A percentile compares a stretch with the other conserved stretches of the same genome.
phyloP scores from a whole-genome alignment of 1,284 basidiomycete species.

The Volvariella surrecta region DNA sequence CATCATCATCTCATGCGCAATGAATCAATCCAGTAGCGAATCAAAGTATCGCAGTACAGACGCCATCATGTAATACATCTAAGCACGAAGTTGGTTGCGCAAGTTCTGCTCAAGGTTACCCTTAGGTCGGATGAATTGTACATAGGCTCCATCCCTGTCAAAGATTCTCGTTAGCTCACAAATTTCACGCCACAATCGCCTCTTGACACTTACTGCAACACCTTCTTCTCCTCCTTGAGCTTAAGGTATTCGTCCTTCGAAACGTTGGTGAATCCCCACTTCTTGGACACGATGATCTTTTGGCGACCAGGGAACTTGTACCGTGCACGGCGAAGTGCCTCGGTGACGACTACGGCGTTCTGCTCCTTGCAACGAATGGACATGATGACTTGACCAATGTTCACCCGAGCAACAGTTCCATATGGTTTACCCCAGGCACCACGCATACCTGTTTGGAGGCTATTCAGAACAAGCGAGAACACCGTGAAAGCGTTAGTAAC shows the following conservation, averaged over 20 bases:
- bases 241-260: constrained; percentile 85
- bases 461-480: too few relatives aligned
- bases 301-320: constrained; percentile 99
- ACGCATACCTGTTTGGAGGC: constrained; percentile 98
- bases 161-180: constrained; percentile 14
- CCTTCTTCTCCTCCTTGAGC: constrained; percentile 84
- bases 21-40: too few relatives aligned
- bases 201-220: constrained; percentile 62
- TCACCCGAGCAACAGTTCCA: constrained; percentile 89
- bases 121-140: constrained; percentile 86
- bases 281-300: constrained; percentile 97
- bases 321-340: constrained; percentile 93
- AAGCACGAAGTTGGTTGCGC: constrained; percentile 73
- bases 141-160: constrained; percentile 72
- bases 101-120: constrained; percentile 83
- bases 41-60: neutral
- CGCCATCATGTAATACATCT: constrained; percentile 14
- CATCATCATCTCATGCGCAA: neutral
- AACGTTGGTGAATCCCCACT: constrained; percentile 98
- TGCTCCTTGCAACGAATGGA: constrained; percentile 91
- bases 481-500: too few relatives aligned
- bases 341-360: constrained; percentile 87
- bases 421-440: constrained; percentile 99
- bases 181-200: neutral
- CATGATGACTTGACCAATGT: constrained; percentile 97